A percentile compares a stretch with the other conserved stretches of the same genome.
Evolutionary conservation across 495 filamentous ascomycete species (phyloP).

Genomic region (Hyaloscypha hepaticicola): DNA sequence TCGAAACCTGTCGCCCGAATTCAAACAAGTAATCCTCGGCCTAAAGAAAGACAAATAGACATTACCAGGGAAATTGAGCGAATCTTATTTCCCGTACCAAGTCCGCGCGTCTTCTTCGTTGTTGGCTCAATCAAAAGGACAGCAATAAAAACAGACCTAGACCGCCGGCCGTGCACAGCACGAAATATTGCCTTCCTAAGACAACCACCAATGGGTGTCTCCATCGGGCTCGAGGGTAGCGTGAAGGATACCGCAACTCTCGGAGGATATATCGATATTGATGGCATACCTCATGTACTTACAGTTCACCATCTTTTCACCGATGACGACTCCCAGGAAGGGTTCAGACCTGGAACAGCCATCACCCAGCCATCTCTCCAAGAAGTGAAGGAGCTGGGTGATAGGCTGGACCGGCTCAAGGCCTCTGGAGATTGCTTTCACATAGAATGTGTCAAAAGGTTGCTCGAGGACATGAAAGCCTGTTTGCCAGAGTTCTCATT

Average conservation of each 20-base stretch:
- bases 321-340: background rate
- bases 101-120: background rate
- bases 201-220: constrained; percentile 2
- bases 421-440: background rate
- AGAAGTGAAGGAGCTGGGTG: constrained; percentile 1
- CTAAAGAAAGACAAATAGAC: background rate
- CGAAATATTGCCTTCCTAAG: background rate
- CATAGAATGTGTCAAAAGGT: background rate
- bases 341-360: background rate
- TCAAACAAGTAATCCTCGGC: background rate
- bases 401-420: background rate
- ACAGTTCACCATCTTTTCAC: constrained; percentile 4
- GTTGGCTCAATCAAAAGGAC: background rate
- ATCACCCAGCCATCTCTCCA: constrained; percentile 8
- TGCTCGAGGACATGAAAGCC: background rate
- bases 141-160: background rate
- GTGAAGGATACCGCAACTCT: constrained; percentile 2
- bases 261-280: constrained; percentile 4
- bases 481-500: background rate
- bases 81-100: background rate
- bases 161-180: background rate
- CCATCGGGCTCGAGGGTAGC: constrained; percentile 4
- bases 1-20: background rate
- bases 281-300: constrained; percentile 3
- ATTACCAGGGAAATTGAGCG: background rate